Base-by-base conservation (phyloP, 352 stramenopile species). In the Pythium scleroteichum region DNA sequence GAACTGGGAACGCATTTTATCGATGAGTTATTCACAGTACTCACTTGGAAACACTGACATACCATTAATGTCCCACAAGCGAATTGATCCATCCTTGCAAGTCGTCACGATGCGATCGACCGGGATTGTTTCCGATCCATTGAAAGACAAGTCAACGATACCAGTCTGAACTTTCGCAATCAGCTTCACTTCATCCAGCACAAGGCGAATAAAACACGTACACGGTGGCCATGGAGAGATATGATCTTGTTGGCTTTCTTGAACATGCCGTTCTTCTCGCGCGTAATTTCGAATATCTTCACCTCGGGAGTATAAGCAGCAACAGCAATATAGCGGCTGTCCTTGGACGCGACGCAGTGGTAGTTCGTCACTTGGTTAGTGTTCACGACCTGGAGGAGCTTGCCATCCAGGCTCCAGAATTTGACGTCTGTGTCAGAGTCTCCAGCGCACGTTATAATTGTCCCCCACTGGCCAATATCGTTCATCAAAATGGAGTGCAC, bases 201-300 rank as follows among this genome's bases (percentile, higher is more conserved):
- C 16, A 29, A 42, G 10, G 16, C 22, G 24, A 16, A 1, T 1
- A 24, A 9, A 2, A 17, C 27, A 67, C 69, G 53, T 83, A 93
- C 81, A 27, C 79, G 73, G 46, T 93, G 84, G 13, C 84, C 84
- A 47, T 90, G 79, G 9, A 93, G 70, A 33, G 84, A 86, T 81
- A 93, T 91, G 63, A 91, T 80, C 67, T 93, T 93, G 70, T 89
- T 81, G 5, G 79, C 76, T 46, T 91, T 91, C 62, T 89, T 88
- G 64, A 93, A 93, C 17, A 76, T 66, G 27, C 84, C 84, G 41
- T 72, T 78, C 67, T 89, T 91, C 56, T 90, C 82, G 20, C 84
- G 84, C 22, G 71, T 73, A 52, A 93, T 90, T 52, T 93, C 84
- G 35, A 88, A 87, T 47, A 93, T 93, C 69, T 90, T 90, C 50